Evolutionary conservation across 2,329 filamentous ascomycete species (phyloP), one percentile per base, ranked within the genome.

Genomic region (Cercospora beticola): DNA sequence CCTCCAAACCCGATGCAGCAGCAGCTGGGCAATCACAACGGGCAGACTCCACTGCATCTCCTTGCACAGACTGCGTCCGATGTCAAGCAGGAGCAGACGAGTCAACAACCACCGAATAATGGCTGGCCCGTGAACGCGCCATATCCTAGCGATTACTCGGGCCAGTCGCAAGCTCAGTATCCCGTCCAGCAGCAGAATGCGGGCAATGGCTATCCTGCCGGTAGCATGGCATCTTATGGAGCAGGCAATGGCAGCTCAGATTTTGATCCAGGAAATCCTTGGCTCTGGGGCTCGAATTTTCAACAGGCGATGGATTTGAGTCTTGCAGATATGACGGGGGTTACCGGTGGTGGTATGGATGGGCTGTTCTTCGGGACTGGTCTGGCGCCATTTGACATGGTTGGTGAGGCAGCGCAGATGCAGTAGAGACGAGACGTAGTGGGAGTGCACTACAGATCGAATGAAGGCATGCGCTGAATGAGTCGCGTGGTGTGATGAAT

Each of bases 251-350:
- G 33, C 33, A 16, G 12, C 1, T 23, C 49, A 57, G 52, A 64
- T 12, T 64, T 66, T 21, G 63, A 70, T 68, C 68, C 70, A 1
- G 67, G 65, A 16, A 69, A 71, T 52, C 68, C 62, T 23, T 76
- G 70, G 67, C 74, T 74, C 8, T 78, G 77, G 77, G 77, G 77
- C n/a, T 73, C 70, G 8, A 76, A 76, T 16, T 78, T 79, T 30
- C 76, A 79, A 68, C 77, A 79, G 57, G 76, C 76, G 9, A 79
- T 79, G 77, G 77, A 78, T 60, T 75, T 79, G 21, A 76, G 76
- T 46, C 58, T 79, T 33, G 74, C 73, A 6, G 75, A 73, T n/a
- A 76, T 77, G 71, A 74, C 75, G 49, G 75, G 75, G 0, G 64
- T 78, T 52, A 72, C 72, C 52, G 76, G 75, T 52, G 73, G 72